Base-by-base conservation (phyloP, 352 stramenopile genomes). In the Globisporangium canariense region DNA sequence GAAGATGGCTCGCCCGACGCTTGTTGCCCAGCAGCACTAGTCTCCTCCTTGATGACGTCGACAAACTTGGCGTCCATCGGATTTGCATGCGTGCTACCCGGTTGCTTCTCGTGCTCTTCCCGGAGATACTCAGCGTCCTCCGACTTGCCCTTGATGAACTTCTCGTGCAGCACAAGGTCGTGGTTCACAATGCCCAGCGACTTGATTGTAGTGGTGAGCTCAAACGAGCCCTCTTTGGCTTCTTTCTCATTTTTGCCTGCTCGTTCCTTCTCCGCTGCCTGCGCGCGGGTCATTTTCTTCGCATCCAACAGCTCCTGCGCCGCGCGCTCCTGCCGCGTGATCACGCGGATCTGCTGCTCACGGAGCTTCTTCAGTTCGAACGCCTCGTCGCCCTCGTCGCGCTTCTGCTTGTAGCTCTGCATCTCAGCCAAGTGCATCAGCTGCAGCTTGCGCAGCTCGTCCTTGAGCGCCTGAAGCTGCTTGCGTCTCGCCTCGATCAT, bases 181-280 rank as follows among this genome's bases (percentile, higher is more conserved):
- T 90, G 81, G 64, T 93, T 93, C 1, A 83, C 80, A 38, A 94
- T 91, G 1, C 87, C 71, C 3, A 94, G 71, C 16, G 86, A 86
- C 8, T 75, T 62, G 25, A 78, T 59, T 0, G 56, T 67, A 22
- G 77, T 86, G 10, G 76, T 75, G 2, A 86, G 74, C 40, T 89
- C 78, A 0, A 76, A 63, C 6, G 58, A 66, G 4, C 53, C 46
- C 4, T 66, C 52, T 1, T 25, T 28, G 14, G 16, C 52, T n/a
- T 10, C 38, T 30, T 70, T 67, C 2, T 62, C 58, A 20, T 47
- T 56, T 11, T 66, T 58, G 1, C 64, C 61, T 6, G 54, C 57
- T 9, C 54, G 22, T 4, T 70, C 64, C 0, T 63, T 65, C 22
- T 61, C 62, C 0, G 70, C 71, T 0, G 73, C 66, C 59, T 83